Evolutionary conservation across 2,329 filamentous ascomycete species (phyloP), one percentile per base, ranked within the genome.

Genomic region (Trichophyton simii): DNA sequence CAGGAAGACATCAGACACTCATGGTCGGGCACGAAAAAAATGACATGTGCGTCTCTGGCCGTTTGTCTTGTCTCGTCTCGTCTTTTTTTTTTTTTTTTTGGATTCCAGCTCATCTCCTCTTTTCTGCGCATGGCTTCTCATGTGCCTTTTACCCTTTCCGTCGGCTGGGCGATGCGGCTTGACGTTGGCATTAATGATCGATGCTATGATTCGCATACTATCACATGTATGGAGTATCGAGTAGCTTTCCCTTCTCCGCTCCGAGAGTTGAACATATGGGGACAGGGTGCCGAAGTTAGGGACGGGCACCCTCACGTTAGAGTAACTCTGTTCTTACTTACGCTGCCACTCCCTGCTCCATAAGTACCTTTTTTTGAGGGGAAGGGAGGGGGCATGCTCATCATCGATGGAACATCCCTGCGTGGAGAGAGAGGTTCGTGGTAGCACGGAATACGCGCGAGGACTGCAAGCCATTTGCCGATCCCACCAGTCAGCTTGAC

Each of bases 401-500:
- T 31, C 25, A 28, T 28, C 25, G 34, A 44, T 44, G 41, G 41
- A 7, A n/a, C 28, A 55, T 36, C 52, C 52, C 28, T 55, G 28
- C 31, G 15, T 55, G 52, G 34, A 38, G 34, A 38, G 41, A 44
- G 52, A 28, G 18, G 31, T 18, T 36, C n/a, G 15, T 55, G 52
- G 52, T 55, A 11, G 52, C 52, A 55, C 52, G 31, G 52, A 55
- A 55, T 55, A 55, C 52, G 52, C 52, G 52, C 52, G 52, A 55
- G 52, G 28, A 44, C 41, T 55, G 52, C 52, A 55, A 55, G 52
- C 52, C 52, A 54, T 28, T 6, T 55, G 52, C 13, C 52, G 52
- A 55, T 55, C 52, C 8, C 3, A 38, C 34, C 34, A 38, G 13
- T 38, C 34, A 38, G 13, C 13, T 13, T 9, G 13, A 11, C 34